phyloP scores from a whole-genome alignment of 768 basidiomycete genomes.

The Tulasnella calospora region DNA sequence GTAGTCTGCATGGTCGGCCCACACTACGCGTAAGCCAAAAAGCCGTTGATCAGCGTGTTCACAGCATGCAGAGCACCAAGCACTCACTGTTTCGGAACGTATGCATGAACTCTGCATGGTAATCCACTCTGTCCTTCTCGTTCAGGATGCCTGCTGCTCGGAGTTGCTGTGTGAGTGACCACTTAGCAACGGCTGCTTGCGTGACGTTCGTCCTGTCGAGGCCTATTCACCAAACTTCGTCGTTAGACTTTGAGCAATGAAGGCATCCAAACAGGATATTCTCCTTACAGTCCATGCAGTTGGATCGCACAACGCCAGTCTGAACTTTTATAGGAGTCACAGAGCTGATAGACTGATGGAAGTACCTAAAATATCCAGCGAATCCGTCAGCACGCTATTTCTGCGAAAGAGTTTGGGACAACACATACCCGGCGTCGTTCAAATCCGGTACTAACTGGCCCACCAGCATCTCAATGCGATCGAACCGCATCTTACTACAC shows the following conservation, averaged over 20 bases:
- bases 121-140: conserved; percentile 67
- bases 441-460: conserved; percentile 70
- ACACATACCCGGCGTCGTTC: conserved; percentile 60
- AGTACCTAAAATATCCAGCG: conserved; percentile 53
- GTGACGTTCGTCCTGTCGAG: conserved; percentile 96
- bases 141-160: conserved; percentile 65
- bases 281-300: conserved; percentile 77
- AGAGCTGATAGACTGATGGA: conserved; percentile 55
- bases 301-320: conserved; percentile 77
- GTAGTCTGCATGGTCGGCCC: conserved; percentile 93
- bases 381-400: not conserved
- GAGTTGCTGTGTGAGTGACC: conserved; percentile 75
- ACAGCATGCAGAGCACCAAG: not conserved
- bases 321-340: conserved; percentile 55
- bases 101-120: conserved; percentile 70
- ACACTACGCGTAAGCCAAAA: conserved; percentile 52
- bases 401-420: not conserved
- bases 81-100: conserved; percentile 83
- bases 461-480: conserved; percentile 78
- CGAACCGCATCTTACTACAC: conserved; percentile 92
- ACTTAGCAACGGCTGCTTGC: conserved; percentile 85
- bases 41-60: not conserved
- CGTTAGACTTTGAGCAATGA: not conserved
- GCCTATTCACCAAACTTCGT: conserved; percentile 3
- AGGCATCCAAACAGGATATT: not conserved